phyloP scores from a whole-genome alignment of 768 basidiomycete genomes.

The Mrakia blollopis region DNA sequence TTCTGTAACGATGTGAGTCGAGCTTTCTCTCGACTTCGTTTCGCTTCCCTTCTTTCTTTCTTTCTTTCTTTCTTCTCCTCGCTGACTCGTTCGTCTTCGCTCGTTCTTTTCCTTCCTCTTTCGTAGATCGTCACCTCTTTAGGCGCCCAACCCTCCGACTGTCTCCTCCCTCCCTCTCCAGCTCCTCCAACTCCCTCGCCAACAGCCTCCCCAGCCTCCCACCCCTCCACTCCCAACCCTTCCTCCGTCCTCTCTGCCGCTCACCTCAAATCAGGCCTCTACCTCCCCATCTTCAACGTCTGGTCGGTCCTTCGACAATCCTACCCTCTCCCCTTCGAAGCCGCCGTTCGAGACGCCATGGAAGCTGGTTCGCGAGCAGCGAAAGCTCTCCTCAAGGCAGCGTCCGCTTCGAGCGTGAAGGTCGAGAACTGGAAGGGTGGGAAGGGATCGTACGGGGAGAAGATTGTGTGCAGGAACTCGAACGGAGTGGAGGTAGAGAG shows the following conservation, averaged over 20 bases:
- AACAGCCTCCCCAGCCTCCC: slow-evolving; percentile 9
- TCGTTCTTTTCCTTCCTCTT: not conserved
- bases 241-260: not conserved
- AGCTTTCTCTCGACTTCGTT: not conserved
- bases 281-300: slow-evolving; percentile 22
- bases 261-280: not conserved
- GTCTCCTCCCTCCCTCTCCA: slow-evolving; percentile 3
- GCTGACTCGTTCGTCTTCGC: not conserved
- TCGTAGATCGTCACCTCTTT: slow-evolving; percentile 17
- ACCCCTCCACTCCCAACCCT: slow-evolving; percentile 11
- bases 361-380: slow-evolving; percentile 29
- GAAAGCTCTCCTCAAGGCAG: slow-evolving; percentile 17
- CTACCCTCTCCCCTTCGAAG: slow-evolving; percentile 20
- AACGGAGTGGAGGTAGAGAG: slow-evolving; percentile 30
- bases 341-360: slow-evolving; percentile 30
- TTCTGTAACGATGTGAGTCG: slow-evolving; percentile 29
- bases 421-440: not conserved
- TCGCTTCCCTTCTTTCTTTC: not conserved
- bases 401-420: not conserved
- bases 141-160: slow-evolving; percentile 26
- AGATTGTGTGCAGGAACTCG: slow-evolving; percentile 23
- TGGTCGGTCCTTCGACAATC: slow-evolving; percentile 24
- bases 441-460: slow-evolving; percentile 6
- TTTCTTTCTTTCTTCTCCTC: not conserved
- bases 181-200: slow-evolving; percentile 4